Evolutionary conservation across 2,329 filamentous ascomycete species (phyloP), one percentile per base, ranked within the genome.

Genomic region (Dryadomyces quercus-mongolicae): DNA sequence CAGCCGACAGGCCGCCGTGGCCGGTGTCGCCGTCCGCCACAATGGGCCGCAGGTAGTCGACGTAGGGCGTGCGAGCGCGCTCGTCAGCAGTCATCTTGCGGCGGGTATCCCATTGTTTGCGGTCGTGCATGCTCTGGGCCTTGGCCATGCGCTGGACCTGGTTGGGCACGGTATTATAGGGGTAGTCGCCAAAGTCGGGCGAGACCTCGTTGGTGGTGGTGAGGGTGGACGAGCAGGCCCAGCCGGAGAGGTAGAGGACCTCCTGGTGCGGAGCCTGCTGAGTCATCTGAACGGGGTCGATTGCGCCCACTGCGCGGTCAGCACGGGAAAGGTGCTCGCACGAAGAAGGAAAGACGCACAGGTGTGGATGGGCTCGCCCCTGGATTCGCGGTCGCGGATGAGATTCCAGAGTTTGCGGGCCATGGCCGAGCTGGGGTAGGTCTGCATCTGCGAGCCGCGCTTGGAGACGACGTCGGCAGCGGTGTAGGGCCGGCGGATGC

Each of bases 211-310:
- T 97, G 42, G 93, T 97, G 10, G 84, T 85, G 4, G 92, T 97
- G 48, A 98, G 75, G 20, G 95, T 81, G 0, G 90, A 92, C 0
- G 92, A 97, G 71, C 93, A 97, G 5, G 93, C 93, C 93, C 93
- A 98, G 58, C 93, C 93, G 0, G 91, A 96, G 59, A 98, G 77
- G 70, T 98, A 98, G 48, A 98, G 78, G 18, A 96, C 87, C 68
- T 98, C 92, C 67, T 97, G 93, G 71, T 97, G 88, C 6, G 88
- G 81, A 16, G 93, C 93, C 74, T 97, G 93, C 69, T 98, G 93
- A 50, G 93, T 95, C 93, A 98, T 97, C 72, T 98, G 93, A 12
- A 97, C 84, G n/a, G 93, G 93, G 66, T 98, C 93, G 70, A 98
- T 94, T 57, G 91, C 93, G 62, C 93, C 93, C 86, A 98, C 88